Evolutionary conservation across 2,329 filamentous ascomycete genomes (phyloP).

Genomic region (Epichloe baconii): DNA sequence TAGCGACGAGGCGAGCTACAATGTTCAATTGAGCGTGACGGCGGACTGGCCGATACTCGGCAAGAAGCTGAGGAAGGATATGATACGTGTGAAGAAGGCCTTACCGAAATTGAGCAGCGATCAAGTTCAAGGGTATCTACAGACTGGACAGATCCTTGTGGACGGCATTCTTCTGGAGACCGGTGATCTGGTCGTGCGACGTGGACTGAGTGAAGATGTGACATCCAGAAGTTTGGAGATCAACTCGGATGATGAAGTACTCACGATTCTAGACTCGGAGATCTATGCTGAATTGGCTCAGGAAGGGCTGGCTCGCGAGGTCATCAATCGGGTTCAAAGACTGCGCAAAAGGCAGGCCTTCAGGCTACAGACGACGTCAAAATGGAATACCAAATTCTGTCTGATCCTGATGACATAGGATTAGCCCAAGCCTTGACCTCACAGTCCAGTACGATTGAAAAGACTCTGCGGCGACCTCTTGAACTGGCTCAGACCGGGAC

Average conservation of each 20-base stretch:
- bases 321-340: constrained; percentile 85
- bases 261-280: constrained; percentile 78
- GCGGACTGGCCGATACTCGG: constrained; percentile 91
- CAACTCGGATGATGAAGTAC: constrained; percentile 78
- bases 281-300: constrained; percentile 75
- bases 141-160: constrained; percentile 61
- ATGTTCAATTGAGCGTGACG: constrained; percentile 78
- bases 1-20: constrained; percentile 78
- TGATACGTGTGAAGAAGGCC: constrained; percentile 80
- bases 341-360: constrained; percentile 87
- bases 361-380: constrained; percentile 86
- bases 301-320: constrained; percentile 80
- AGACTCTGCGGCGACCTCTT: constrained; percentile 62
- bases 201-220: constrained; percentile 61
- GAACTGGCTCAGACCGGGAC: constrained; percentile 30
- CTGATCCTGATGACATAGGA: constrained; percentile 66
- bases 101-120: constrained; percentile 66
- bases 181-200: constrained; percentile 67
- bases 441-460: constrained; percentile 58
- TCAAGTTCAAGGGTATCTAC: constrained; percentile 67
- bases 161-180: constrained; percentile 74
- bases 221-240: constrained; percentile 65
- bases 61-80: constrained; percentile 96
- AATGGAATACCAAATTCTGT: constrained; percentile 80
- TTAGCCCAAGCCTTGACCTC: constrained; percentile 56